A percentile compares a stretch with the other conserved stretches of the same genome.
phyloP scores from a whole-genome alignment of 2,329 filamentous ascomycete genomes.

The Colletotrichum nymphaeae region DNA sequence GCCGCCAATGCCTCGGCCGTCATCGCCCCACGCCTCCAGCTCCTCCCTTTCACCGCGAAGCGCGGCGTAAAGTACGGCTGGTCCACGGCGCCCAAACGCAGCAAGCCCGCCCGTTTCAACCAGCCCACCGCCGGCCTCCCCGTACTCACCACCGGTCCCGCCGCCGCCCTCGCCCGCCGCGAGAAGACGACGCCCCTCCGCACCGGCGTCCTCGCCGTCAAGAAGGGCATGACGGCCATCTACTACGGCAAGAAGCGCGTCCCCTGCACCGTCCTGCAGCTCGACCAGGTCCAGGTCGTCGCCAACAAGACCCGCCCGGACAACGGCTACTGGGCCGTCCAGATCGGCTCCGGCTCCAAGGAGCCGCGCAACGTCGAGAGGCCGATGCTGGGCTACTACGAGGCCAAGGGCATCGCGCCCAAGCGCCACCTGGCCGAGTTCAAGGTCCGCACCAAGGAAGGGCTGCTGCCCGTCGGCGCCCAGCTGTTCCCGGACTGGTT shows the following conservation, averaged over 20 bases:
- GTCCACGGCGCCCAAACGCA: conserved; percentile 64
- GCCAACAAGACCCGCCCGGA: conserved; percentile 83
- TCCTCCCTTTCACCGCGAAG: conserved; percentile 57
- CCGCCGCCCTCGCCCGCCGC: conserved; percentile 69
- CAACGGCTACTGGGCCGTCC: conserved; percentile 95
- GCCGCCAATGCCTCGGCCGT: not conserved
- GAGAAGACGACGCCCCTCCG: conserved; percentile 72
- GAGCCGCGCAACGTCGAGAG: conserved; percentile 81
- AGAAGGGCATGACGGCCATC: conserved; percentile 96
- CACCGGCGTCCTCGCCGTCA: conserved; percentile 85
- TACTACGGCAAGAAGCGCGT: conserved; percentile 84
- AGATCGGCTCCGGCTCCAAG: conserved; percentile 84
- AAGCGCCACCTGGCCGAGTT: conserved; percentile 91
- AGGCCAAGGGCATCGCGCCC: conserved; percentile 81
- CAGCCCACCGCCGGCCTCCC: conserved; percentile 67
- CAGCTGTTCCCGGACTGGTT: conserved; percentile 91
- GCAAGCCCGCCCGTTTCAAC: conserved; percentile 69
- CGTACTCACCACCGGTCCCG: conserved; percentile 66
- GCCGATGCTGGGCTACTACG: conserved; percentile 89
- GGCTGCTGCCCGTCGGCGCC: conserved; percentile 80
- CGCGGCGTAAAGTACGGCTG: conserved; percentile 71
- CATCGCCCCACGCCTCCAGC: conserved; percentile 45
- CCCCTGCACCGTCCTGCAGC: conserved; percentile 91
- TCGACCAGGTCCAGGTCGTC: conserved; percentile 92
- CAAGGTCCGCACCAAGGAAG: conserved; percentile 78